Evolutionary conservation across 1,284 basidiomycete species (phyloP).

Genomic region (Sporisorium sorghi): DNA sequence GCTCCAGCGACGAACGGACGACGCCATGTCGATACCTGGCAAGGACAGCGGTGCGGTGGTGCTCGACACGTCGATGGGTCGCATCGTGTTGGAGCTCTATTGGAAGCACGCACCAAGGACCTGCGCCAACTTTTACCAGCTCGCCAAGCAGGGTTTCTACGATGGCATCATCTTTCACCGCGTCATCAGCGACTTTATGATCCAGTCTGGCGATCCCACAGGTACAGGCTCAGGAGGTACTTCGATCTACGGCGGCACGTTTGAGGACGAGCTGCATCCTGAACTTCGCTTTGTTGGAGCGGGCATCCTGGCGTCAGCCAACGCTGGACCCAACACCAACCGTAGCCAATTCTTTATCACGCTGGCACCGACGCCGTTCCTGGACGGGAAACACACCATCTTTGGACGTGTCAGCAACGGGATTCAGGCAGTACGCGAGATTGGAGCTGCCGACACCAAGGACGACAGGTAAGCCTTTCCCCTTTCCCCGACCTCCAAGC

Average conservation of each 20-base stretch:
- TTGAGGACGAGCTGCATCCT: slow-evolving; percentile 90
- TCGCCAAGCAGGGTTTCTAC: slow-evolving; percentile 66
- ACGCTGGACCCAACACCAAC: slow-evolving; percentile 92
- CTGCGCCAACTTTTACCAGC: slow-evolving; percentile 62
- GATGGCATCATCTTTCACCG: slow-evolving; percentile 87
- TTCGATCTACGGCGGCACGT: slow-evolving; percentile 72
- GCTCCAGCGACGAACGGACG: too few relatives aligned
- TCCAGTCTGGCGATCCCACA: slow-evolving; percentile 96
- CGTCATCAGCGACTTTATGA: slow-evolving; percentile 99
- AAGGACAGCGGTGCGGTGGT: slow-evolving; percentile 49
- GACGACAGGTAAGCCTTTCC: slow-evolving; percentile 42
- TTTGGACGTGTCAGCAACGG: slow-evolving; percentile 74
- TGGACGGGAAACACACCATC: slow-evolving; percentile 76
- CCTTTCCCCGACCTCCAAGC: not conserved
- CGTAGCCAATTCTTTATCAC: slow-evolving; percentile 99
- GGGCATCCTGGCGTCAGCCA: slow-evolving; percentile 97
- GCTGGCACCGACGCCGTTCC: slow-evolving; percentile 92
- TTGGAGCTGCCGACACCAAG: slow-evolving; percentile 44
- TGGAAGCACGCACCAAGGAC: slow-evolving; percentile 64
- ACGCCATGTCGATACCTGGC: slow-evolving; percentile 41
- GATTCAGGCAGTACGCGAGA: slow-evolving; percentile 72
- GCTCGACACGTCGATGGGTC: slow-evolving; percentile 64
- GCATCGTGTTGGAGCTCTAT: slow-evolving; percentile 63
- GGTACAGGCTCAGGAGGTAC: slow-evolving; percentile 97
- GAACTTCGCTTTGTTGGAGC: slow-evolving; percentile 91